Evolutionary conservation across 495 filamentous ascomycete species (phyloP).

Genomic region (Neurospora discreta): DNA sequence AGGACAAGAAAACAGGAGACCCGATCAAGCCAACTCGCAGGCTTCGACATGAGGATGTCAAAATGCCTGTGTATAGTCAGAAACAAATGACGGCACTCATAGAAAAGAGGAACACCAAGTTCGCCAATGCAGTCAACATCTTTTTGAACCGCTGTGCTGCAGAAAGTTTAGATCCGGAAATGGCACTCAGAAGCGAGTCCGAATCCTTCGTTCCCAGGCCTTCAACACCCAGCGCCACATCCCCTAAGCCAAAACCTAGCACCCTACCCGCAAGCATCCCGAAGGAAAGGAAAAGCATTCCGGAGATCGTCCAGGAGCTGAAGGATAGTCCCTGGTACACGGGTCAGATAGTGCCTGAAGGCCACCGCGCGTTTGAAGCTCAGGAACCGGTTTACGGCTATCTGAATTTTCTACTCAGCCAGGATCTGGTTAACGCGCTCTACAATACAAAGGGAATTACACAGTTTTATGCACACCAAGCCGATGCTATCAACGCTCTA

Average conservation of each 20-base stretch:
- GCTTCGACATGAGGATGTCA: slow-evolving; percentile 66
- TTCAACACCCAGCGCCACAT: slow-evolving; percentile 9
- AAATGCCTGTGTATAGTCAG: slow-evolving; percentile 89
- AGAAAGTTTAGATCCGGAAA: slow-evolving; percentile 54
- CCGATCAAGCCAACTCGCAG: slow-evolving; percentile 50
- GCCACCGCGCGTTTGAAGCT: slow-evolving; percentile 84
- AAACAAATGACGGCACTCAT: slow-evolving; percentile 85
- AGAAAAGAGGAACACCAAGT: slow-evolving; percentile 84
- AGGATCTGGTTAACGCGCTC: slow-evolving; percentile 84
- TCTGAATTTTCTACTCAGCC: slow-evolving; percentile 75
- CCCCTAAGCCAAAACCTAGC: slow-evolving; percentile 20
- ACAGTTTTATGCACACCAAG: slow-evolving; percentile 85
- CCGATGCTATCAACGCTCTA: slow-evolving; percentile 86
- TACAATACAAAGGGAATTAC: slow-evolving; percentile 84
- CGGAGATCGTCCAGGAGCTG: slow-evolving; percentile 78
- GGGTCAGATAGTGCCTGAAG: slow-evolving; percentile 87
- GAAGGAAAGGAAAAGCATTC: slow-evolving; percentile 66
- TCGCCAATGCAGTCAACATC: slow-evolving; percentile 60
- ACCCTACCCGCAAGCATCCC: slow-evolving; percentile 61
- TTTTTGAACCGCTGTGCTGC: slow-evolving; percentile 67
- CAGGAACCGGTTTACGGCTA: slow-evolving; percentile 77
- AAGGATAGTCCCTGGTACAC: slow-evolving; percentile 77
- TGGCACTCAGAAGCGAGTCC: slow-evolving; percentile 45
- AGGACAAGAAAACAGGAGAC: slow-evolving; percentile 59
- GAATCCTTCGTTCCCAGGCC: slow-evolving; percentile 37